Evolutionary conservation across 768 basidiomycete genomes (phyloP).

Genomic region (Amanita brunnescens): DNA sequence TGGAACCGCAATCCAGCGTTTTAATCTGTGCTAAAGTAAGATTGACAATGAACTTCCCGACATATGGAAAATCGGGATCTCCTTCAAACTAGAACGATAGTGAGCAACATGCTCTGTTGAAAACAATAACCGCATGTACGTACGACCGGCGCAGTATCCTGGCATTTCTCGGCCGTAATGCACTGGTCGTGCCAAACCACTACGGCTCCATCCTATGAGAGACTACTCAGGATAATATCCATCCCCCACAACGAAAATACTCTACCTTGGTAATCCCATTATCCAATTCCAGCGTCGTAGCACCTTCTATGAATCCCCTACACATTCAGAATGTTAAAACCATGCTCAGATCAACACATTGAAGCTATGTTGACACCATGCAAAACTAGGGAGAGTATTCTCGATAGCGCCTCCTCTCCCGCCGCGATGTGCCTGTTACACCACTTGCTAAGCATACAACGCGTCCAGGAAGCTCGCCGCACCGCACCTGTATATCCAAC

Average conservation of each 20-base stretch:
- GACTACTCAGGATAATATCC: not conserved
- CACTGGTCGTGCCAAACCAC: conserved; percentile 78
- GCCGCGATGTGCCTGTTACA: conserved; percentile 61
- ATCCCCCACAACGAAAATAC: not conserved
- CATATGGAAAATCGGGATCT: conserved; percentile 64
- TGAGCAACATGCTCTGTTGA: not conserved
- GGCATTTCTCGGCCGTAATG: conserved; percentile 55
- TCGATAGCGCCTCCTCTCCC: conserved; percentile 69
- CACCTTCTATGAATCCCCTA: conserved; percentile 73
- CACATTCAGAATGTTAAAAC: conserved; percentile 1
- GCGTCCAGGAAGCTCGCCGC: not conserved
- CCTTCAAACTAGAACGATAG: conserved; percentile 17
- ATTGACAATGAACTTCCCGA: conserved; percentile 55
- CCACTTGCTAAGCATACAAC: not conserved
- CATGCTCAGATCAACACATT: not conserved
- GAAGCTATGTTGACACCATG: conserved; percentile 39
- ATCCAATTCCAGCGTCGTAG: conserved; percentile 71
- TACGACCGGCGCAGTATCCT: conserved; percentile 55
- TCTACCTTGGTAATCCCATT: conserved; percentile 65
- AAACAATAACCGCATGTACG: conserved; percentile 10
- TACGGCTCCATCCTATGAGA: conserved; percentile 57
- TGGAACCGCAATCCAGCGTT: conserved; percentile 75
- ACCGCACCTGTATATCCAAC: conserved; percentile 2
- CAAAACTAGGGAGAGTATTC: conserved; percentile 67
- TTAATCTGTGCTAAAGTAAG: conserved; percentile 72